A percentile compares a stretch with the other conserved stretches of the same genome.
phyloP scores from a whole-genome alignment of 2,329 filamentous ascomycete species.

The Stemphylium beticola region DNA sequence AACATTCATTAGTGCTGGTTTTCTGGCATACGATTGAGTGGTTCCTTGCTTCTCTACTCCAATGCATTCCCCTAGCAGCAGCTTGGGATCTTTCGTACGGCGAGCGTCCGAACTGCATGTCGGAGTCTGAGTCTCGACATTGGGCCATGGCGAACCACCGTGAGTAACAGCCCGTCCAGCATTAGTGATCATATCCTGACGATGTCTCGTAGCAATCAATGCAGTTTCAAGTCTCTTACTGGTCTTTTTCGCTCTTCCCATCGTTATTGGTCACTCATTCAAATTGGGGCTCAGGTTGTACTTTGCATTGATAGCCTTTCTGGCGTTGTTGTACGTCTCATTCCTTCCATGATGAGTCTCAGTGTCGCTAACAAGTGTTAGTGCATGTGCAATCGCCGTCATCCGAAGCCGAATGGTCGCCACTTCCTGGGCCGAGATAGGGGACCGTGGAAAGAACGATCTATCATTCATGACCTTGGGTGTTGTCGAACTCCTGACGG shows the following conservation, averaged over 20 bases:
- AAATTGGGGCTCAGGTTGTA: slow-evolving; percentile 4
- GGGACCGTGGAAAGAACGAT: slow-evolving; percentile 8
- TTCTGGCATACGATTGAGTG: slow-evolving; percentile 51
- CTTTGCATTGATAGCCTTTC: slow-evolving; percentile 44
- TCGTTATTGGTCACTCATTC: not conserved
- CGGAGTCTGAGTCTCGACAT: slow-evolving; percentile 51
- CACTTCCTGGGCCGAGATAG: slow-evolving; percentile 9
- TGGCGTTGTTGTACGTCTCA: slow-evolving; percentile 49
- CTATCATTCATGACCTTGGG: slow-evolving; percentile 5
- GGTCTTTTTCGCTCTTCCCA: slow-evolving; percentile 20
- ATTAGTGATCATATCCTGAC: not conserved
- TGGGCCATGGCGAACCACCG: slow-evolving; percentile 55
- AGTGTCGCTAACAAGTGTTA: slow-evolving; percentile 35
- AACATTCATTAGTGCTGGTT: slow-evolving; percentile 13
- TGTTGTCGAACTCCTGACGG: slow-evolving; percentile 14
- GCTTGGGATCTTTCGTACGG: slow-evolving; percentile 48
- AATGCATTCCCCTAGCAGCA: slow-evolving; percentile 54
- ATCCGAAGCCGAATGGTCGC: slow-evolving; percentile 36
- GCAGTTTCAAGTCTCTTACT: slow-evolving; percentile 43
- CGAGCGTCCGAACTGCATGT: slow-evolving; percentile 17
- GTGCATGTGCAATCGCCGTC: slow-evolving; percentile 50
- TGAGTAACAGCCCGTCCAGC: slow-evolving; percentile 15
- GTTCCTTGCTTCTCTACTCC: slow-evolving; percentile 53
- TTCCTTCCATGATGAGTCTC: slow-evolving; percentile 44
- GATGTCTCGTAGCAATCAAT: not conserved